phyloP scores from a whole-genome alignment of 179 eudicot genomes.

The Nepenthes alata region DNA sequence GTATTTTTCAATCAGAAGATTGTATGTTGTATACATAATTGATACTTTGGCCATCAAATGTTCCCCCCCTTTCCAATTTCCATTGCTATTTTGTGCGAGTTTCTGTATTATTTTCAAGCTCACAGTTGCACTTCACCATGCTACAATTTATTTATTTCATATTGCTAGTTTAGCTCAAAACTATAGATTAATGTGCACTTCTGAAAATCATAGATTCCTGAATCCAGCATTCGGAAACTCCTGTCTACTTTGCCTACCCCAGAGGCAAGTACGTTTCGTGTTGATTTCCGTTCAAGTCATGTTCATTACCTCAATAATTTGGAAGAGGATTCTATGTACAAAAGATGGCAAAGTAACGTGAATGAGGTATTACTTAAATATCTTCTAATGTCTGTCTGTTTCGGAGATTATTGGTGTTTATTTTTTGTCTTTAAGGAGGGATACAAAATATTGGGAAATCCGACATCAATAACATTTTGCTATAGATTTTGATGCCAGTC shows the following conservation, averaged over 20 bases:
- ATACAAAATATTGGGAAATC: not conserved
- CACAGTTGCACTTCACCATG: not conserved
- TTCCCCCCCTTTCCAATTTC: too few species aligned
- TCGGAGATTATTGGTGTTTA: not conserved
- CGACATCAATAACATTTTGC: not conserved
- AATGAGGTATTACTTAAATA: constrained; percentile 57
- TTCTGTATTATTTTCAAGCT: too few species aligned
- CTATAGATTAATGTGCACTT: constrained; percentile 10
- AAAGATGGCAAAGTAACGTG: constrained; percentile 85
- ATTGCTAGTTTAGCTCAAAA: not conserved
- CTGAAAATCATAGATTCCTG: constrained; percentile 55
- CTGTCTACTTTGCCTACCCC: constrained; percentile 61
- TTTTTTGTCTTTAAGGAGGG: not conserved
- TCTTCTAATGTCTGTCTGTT: not conserved
- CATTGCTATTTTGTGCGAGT: too few species aligned
- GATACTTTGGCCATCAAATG: too few species aligned
- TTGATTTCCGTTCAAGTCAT: constrained; percentile 89
- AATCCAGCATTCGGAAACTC: constrained; percentile 48
- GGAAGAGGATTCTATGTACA: constrained; percentile 86
- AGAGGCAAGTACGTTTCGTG: constrained; percentile 64
- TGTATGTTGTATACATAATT: too few species aligned
- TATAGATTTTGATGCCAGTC: constrained; percentile 93
- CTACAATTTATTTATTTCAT: not conserved
- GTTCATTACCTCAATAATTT: constrained; percentile 92
- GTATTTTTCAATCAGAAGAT: too few species aligned